Evolutionary conservation across 192 early-diverging fungal species (phyloP).

Genomic region (Coemansia sp.): DNA sequence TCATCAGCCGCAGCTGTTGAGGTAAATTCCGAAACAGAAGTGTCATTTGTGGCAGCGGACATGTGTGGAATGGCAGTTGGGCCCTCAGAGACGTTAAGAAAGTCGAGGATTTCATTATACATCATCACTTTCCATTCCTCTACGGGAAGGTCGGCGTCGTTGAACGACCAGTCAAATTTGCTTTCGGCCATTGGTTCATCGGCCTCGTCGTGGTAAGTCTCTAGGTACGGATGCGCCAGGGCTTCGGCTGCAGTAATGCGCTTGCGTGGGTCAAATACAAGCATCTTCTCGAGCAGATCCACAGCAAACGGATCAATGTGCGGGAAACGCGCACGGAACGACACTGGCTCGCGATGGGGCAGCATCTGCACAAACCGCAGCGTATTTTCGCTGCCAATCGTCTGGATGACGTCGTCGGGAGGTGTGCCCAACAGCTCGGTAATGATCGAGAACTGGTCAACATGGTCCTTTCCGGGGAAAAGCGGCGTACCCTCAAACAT

Average conservation of each 20-base stretch:
- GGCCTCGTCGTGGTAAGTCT: slow-evolving; percentile 85
- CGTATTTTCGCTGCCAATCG: slow-evolving; percentile 93
- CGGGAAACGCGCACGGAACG: slow-evolving; percentile 80
- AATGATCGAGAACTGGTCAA: slow-evolving; percentile 95
- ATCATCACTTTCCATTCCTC: slow-evolving; percentile 90
- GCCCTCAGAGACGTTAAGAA: slow-evolving; percentile 61
- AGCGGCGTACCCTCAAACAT: slow-evolving; percentile 94
- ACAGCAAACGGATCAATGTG: slow-evolving; percentile 74
- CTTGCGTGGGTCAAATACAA: slow-evolving; percentile 90
- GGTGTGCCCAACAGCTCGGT: slow-evolving; percentile 90
- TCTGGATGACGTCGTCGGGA: slow-evolving; percentile 86
- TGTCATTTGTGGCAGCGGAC: slow-evolving; percentile 2
- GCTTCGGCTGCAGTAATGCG: slow-evolving; percentile 87
- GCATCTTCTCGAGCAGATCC: slow-evolving; percentile 86
- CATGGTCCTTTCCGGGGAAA: slow-evolving; percentile 93
- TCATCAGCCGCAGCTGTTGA: not conserved
- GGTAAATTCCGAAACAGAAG: not conserved
- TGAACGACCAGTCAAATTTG: slow-evolving; percentile 94
- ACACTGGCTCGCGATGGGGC: slow-evolving; percentile 73
- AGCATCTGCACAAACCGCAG: slow-evolving; percentile 87
- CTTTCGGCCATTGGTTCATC: slow-evolving; percentile 81
- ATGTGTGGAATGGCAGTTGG: slow-evolving; percentile 26
- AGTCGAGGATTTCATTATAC: slow-evolving; percentile 80
- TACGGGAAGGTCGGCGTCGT: slow-evolving; percentile 82
- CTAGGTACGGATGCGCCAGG: slow-evolving; percentile 84